These are phyloP conservation scores for Chlamydomonas sp. DNA, from an alignment of 139 green algal species.

Conservation along the genomic window DNA sequence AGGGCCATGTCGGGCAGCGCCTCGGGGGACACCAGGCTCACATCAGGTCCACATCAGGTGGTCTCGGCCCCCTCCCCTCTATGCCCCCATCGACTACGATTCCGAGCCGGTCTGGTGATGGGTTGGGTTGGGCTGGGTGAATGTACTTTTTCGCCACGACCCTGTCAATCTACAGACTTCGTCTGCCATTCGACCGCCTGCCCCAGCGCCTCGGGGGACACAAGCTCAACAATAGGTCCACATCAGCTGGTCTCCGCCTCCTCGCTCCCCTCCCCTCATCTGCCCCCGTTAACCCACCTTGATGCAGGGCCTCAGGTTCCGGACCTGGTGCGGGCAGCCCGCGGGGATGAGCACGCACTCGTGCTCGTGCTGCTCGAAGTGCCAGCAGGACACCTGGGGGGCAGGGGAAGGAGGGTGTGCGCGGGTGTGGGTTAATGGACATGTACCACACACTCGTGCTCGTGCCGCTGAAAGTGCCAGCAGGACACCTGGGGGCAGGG, in stretches of 20 bases:
- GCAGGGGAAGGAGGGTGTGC: slow-evolving; percentile 8
- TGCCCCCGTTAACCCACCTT: slow-evolving; percentile 60
- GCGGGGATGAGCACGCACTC: slow-evolving; percentile 93
- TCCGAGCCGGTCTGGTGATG: slow-evolving; percentile 19
- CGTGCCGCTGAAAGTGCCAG: slow-evolving; percentile 83
- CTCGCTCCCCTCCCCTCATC: too few relatives aligned
- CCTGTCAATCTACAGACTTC: neutral
- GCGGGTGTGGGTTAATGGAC: too few relatives aligned
- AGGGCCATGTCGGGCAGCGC: too few relatives aligned
- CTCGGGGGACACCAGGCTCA: slow-evolving; percentile 93
- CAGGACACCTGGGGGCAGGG: too few relatives aligned
- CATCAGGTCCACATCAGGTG: neutral
- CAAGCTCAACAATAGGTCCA: too few relatives aligned
- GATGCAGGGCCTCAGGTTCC: slow-evolving; percentile 77
- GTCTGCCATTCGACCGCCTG: neutral
- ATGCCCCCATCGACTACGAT: too few relatives aligned
- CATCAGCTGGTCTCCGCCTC: neutral
- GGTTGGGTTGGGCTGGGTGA: neutral
- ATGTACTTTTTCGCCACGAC: neutral
- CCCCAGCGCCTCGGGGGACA: neutral
- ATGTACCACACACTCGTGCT: slow-evolving; percentile 86
- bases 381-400: slow-evolving; percentile 69
- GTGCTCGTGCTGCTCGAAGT: slow-evolving; percentile 80
- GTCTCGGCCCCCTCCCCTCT: too few relatives aligned
- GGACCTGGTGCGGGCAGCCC: slow-evolving; percentile 91